A percentile compares a stretch with the other conserved stretches of the same genome.
Conservation (phyloP, 2,329 filamentous ascomycete genomes). For the Aspergillus pseudoviridinutans region DNA sequence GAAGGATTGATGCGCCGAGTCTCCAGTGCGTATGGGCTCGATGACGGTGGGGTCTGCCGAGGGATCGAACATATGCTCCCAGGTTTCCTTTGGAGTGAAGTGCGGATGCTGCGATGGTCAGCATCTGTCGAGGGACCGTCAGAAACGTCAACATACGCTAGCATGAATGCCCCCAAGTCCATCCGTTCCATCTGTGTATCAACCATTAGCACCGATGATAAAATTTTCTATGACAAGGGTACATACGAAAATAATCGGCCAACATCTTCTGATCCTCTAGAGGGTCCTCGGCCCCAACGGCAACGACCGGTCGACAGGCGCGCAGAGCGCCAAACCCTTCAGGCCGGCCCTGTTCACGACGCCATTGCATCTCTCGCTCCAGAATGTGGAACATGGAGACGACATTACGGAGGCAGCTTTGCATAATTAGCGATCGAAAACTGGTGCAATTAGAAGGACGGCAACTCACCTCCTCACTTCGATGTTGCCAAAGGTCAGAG, state of each 20-base stretch:
- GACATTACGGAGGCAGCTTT: slow-evolving; percentile 78
- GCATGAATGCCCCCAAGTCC: slow-evolving; percentile 71
- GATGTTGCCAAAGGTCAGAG: slow-evolving; percentile 91
- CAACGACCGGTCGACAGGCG: slow-evolving; percentile 73
- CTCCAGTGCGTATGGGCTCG: slow-evolving; percentile 41
- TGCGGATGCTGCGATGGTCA: slow-evolving; percentile 58
- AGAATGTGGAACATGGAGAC: slow-evolving; percentile 89
- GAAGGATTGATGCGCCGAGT: slow-evolving; percentile 55
- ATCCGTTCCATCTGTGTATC: slow-evolving; percentile 62
- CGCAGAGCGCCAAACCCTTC: slow-evolving; percentile 71
- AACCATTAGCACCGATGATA: not conserved
- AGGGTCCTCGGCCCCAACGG: slow-evolving; percentile 80
- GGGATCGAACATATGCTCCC: slow-evolving; percentile 64
- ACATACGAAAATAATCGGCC: slow-evolving; percentile 82
- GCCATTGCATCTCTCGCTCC: slow-evolving; percentile 83
- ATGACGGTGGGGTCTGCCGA: slow-evolving; percentile 43
- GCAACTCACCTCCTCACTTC: slow-evolving; percentile 67
- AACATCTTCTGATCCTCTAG: slow-evolving; percentile 76
- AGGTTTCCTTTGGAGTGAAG: slow-evolving; percentile 68
- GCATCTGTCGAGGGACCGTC: slow-evolving; percentile 10
- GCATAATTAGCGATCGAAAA: slow-evolving; percentile 1
- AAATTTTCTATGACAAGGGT: not conserved
- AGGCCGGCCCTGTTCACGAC: slow-evolving; percentile 61
- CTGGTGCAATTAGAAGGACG: not conserved
- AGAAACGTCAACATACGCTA: slow-evolving; percentile 31